Conservation (phyloP, 2,329 filamentous ascomycete species). For the Fusarium keratoplasticum region DNA sequence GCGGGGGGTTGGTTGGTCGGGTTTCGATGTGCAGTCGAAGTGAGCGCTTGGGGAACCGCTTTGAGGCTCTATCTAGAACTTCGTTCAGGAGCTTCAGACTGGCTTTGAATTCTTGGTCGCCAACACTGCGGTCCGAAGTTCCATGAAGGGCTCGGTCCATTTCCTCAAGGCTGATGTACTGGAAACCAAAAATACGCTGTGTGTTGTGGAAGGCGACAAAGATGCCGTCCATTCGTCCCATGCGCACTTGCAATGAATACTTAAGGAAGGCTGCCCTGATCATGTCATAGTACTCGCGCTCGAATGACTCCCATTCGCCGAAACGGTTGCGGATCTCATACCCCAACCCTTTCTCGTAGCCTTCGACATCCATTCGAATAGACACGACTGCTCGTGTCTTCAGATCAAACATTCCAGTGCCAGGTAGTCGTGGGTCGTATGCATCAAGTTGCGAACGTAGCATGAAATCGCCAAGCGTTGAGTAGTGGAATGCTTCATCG, state of each 20-base stretch:
- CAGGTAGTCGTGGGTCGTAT: slow-evolving; percentile 85
- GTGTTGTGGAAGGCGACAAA: slow-evolving; percentile 98
- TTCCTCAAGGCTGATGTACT: slow-evolving; percentile 87
- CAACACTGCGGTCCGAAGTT: slow-evolving; percentile 72
- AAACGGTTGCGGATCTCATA: slow-evolving; percentile 85
- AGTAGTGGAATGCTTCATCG: slow-evolving; percentile 88
- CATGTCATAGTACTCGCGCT: slow-evolving; percentile 98
- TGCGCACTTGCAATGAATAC: slow-evolving; percentile 94
- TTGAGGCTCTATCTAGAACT: slow-evolving; percentile 79
- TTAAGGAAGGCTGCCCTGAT: slow-evolving; percentile 94
- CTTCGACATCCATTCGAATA: slow-evolving; percentile 85
- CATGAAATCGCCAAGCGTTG: slow-evolving; percentile 85
- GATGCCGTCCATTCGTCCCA: slow-evolving; percentile 98
- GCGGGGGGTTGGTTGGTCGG: slow-evolving; percentile 66
- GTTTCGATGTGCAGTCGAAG: slow-evolving; percentile 88
- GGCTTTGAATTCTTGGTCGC: slow-evolving; percentile 86
- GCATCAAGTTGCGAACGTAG: slow-evolving; percentile 97
- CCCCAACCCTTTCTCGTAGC: slow-evolving; percentile 79
- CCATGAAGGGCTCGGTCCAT: slow-evolving; percentile 95
- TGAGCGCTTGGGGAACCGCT: slow-evolving; percentile 79
- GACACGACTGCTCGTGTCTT: slow-evolving; percentile 94
- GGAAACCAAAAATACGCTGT: slow-evolving; percentile 95
- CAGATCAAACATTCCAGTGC: slow-evolving; percentile 93
- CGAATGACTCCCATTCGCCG: slow-evolving; percentile 90
- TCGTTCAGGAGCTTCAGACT: slow-evolving; percentile 85